Base-by-base conservation (phyloP, 2,329 filamentous ascomycete genomes). In the Sporothrix schenckii region DNA sequence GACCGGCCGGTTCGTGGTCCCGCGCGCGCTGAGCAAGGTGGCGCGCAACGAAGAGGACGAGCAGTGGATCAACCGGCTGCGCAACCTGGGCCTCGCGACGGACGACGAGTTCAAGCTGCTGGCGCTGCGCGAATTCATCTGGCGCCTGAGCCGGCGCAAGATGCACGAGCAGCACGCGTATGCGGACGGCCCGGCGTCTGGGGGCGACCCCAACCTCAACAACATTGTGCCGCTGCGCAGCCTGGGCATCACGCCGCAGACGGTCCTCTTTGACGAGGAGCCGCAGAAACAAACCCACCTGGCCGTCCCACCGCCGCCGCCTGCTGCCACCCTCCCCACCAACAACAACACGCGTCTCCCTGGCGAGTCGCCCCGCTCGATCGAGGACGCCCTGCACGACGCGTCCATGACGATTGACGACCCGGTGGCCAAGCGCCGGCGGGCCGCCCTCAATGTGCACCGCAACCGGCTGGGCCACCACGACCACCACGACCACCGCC, bases 31-130 rank as follows among this genome's bases (percentile, higher is more conserved):
- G 39, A 85, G 83, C 73, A 88, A 87, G 74, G 81, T 91, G 3
- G 81, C 86, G 0, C 94, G 89, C 77, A 97, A 94, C 74, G 93
- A 97, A 10, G 94, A 98, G 78, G 95, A 99, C 77, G 93, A 97
- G 73, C 88, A 93, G 74, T 98, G 95, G 94, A 83, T 99, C n/a
- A 84, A 87, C 16, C 91, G 93, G 73, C 81, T 99, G 63, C 88
- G 92, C 66, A 97, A 92, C 73, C 88, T 97, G 54, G 95, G 95
- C 0, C 88, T 99, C 83, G 83, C 85, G 1, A 77, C 84, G 0
- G 94, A 97, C 58, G 94, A 99, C 75, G 95, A 99, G 74, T 88
- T 91, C 77, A 98, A 99, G 79, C 82, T 99, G 2, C 82, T 98
- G 49, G 91, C 90, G 5, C 83, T 99, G 13, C 86, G 92, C 70